phyloP scores from a whole-genome alignment of 2,329 filamentous ascomycete genomes.

The Ophiostoma ips region DNA sequence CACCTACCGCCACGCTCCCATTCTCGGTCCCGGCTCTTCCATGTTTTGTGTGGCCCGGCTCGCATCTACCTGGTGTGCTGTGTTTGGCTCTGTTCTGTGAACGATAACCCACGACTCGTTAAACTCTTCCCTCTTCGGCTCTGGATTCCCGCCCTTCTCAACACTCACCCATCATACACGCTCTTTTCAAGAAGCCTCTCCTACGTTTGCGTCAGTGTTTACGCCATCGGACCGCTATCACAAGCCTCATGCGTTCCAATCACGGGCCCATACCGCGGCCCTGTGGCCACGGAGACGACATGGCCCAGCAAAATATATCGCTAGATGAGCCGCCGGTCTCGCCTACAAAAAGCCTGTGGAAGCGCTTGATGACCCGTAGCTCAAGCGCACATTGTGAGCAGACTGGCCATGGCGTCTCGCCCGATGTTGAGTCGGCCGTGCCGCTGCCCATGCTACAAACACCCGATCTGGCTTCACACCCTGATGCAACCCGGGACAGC shows the following conservation, averaged over 20 bases:
- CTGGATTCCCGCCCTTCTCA: background rate
- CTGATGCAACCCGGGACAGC: background rate
- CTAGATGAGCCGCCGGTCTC: slow-evolving; percentile 11
- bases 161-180: too few species aligned
- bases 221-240: too few species aligned
- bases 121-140: background rate
- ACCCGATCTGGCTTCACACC: background rate
- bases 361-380: slow-evolving; percentile 8
- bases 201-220: too few species aligned
- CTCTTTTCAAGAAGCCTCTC: too few species aligned
- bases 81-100: background rate
- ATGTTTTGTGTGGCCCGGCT: background rate
- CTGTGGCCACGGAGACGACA: background rate
- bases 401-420: background rate
- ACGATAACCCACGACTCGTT: background rate
- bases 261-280: background rate
- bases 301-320: slow-evolving; percentile 7
- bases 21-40: background rate
- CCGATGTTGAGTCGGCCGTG: background rate
- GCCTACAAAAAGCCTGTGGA: slow-evolving; percentile 15
- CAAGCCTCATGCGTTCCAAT: too few species aligned
- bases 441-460: background rate
- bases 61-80: background rate
- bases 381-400: background rate
- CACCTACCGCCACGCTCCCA: background rate